These are phyloP conservation scores for Cyclospora cayetanensis DNA, from an alignment of 169 alveolate genomes.

Conservation along the genomic window DNA sequence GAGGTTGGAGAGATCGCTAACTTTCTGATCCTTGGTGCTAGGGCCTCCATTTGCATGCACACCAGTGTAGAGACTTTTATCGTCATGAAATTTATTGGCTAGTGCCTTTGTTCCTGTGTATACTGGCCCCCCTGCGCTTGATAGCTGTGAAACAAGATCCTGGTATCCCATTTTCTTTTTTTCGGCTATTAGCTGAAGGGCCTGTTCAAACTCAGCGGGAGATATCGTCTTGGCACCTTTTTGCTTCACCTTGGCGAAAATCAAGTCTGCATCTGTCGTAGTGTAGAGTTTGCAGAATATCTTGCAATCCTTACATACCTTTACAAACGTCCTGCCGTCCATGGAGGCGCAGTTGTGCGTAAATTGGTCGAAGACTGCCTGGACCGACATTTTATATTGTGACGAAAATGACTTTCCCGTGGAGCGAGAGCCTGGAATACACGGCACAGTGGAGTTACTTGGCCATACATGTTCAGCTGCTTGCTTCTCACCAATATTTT, in stretches of 20 bases:
- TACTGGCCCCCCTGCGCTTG: slow-evolving; percentile 86
- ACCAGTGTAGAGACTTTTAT: slow-evolving; percentile 88
- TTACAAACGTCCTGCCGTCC: slow-evolving; percentile 86
- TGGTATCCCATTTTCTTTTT: slow-evolving; percentile 76
- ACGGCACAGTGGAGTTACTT: no score
- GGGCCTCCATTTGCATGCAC: slow-evolving; percentile 91
- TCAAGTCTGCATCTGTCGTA: slow-evolving; percentile 85
- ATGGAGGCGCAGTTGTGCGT: slow-evolving; percentile 83
- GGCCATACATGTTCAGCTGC: no score
- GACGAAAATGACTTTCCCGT: no score
- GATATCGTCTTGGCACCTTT: slow-evolving; percentile 82
- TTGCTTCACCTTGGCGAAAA: slow-evolving; percentile 84
- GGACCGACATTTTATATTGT: slow-evolving; percentile 67
- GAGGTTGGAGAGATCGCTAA: slow-evolving; percentile 76
- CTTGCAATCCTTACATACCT: slow-evolving; percentile 82
- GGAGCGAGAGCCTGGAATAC: no score
- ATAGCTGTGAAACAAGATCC: slow-evolving; percentile 72
- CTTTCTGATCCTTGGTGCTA: slow-evolving; percentile 82
- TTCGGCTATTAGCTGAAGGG: slow-evolving; percentile 77
- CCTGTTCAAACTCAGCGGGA: slow-evolving; percentile 80
- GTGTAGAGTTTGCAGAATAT: slow-evolving; percentile 81
- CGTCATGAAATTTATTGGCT: slow-evolving; percentile 88
- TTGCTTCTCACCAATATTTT: no score
- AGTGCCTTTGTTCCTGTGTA: slow-evolving; percentile 90
- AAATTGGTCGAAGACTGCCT: slow-evolving; percentile 79